Conservation (phyloP, 441 rosid genomes). For the Lepidium campestre region DNA sequence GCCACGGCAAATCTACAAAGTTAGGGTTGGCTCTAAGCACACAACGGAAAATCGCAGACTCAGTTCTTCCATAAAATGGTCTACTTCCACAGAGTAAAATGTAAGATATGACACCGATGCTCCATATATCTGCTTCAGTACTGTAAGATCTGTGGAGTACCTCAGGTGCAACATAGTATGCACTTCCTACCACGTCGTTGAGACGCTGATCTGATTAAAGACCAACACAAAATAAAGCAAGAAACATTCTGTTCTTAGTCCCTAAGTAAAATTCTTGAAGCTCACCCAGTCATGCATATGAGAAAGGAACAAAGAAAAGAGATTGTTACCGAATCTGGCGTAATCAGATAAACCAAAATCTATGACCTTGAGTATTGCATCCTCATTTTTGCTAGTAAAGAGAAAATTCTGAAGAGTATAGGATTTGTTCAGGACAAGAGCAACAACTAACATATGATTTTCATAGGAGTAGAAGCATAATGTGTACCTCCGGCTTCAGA, state of each 20-base stretch:
- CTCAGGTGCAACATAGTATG: conserved; percentile 65
- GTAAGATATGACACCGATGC: conserved; percentile 62
- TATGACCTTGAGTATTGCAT: conserved; percentile 56
- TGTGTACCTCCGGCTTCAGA: conserved; percentile 62
- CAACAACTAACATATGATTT: neutral
- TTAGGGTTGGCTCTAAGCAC: conserved; percentile 63
- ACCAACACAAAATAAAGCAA: neutral
- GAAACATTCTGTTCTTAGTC: neutral
- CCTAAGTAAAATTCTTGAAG: neutral
- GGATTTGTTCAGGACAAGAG: neutral
- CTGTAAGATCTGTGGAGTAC: conserved; percentile 67
- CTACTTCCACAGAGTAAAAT: conserved; percentile 71
- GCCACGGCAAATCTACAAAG: conserved; percentile 64
- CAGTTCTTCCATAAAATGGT: conserved; percentile 66
- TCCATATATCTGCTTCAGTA: conserved; percentile 70
- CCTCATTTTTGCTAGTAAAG: conserved; percentile 49
- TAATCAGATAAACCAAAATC: conserved; percentile 71
- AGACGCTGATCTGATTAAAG: conserved; percentile 55
- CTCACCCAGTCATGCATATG: neutral
- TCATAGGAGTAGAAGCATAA: neutral
- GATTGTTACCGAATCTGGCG: conserved; percentile 45
- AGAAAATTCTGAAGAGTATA: conserved; percentile 50
- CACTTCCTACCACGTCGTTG: conserved; percentile 74
- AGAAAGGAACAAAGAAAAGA: neutral
- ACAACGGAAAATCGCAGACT: conserved; percentile 68